These are phyloP conservation scores for Sapria himalayana DNA, from an alignment of 345 rosid species.

Conservation along the genomic window DNA sequence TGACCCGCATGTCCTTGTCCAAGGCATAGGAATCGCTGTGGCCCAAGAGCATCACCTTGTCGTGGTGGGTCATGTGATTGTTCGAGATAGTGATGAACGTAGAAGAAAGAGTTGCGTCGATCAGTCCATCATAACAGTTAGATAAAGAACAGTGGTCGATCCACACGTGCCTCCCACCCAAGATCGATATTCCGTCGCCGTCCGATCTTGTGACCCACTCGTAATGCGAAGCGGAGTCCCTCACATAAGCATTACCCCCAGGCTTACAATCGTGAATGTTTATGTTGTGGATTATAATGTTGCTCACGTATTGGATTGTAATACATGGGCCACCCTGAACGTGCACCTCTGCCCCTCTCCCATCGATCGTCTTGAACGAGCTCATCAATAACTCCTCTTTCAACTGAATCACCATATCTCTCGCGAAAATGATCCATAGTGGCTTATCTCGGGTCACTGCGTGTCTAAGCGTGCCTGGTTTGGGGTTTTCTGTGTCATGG, in stretches of 20 bases:
- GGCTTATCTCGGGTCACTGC: slow-evolving; percentile 64
- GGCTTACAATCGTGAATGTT: slow-evolving; percentile 54
- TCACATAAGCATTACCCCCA: slow-evolving; percentile 66
- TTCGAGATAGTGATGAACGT: slow-evolving; percentile 61
- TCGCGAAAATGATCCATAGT: slow-evolving; percentile 60
- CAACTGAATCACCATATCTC: slow-evolving; percentile 55
- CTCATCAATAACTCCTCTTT: slow-evolving; percentile 70
- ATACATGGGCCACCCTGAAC: slow-evolving; percentile 65
- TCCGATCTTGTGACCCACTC: slow-evolving; percentile 76
- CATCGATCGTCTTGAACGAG: slow-evolving; percentile 73
- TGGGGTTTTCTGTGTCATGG: slow-evolving; percentile 46
- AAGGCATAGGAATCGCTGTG: slow-evolving; percentile 41
- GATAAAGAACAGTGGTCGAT: slow-evolving; percentile 62
- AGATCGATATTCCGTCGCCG: slow-evolving; percentile 60
- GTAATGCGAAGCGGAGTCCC: slow-evolving; percentile 67
- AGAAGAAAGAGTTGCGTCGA: slow-evolving; percentile 57
- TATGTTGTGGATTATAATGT: slow-evolving; percentile 52
- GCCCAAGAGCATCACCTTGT: slow-evolving; percentile 63
- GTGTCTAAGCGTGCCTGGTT: slow-evolving; percentile 59
- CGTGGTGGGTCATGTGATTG: slow-evolving; percentile 67
- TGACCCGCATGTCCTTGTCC: slow-evolving; percentile 76
- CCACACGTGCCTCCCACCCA: slow-evolving; percentile 67
- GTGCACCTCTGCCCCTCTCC: slow-evolving; percentile 62
- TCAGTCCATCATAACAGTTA: slow-evolving; percentile 68
- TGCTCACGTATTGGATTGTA: slow-evolving; percentile 51